phyloP scores from a whole-genome alignment of 352 stramenopile species.

The Thalassiosira tumida region DNA sequence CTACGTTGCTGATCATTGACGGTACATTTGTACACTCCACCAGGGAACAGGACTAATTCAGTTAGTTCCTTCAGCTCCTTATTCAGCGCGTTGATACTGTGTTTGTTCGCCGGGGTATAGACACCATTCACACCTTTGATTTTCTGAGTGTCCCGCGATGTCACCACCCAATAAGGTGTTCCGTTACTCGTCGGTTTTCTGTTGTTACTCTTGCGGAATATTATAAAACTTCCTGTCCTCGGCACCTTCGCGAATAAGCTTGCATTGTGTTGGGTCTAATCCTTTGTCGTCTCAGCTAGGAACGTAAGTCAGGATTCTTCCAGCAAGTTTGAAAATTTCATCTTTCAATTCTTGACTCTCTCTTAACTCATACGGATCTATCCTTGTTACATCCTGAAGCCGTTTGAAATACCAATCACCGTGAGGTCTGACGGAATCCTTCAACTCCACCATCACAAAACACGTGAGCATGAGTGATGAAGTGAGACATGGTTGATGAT shows the following conservation, averaged over 20 bases:
- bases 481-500: constrained; percentile 18
- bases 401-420: constrained; percentile 17
- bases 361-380: constrained; percentile 25
- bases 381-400: constrained; percentile 40
- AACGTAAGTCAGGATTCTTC: constrained; percentile 24
- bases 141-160: neutral
- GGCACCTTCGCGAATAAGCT: neutral
- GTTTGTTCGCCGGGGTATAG: neutral
- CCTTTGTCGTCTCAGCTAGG: constrained; percentile 3
- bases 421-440: constrained; percentile 51
- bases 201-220: neutral
- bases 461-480: constrained; percentile 43
- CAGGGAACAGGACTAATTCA: neutral
- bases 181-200: neutral
- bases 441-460: constrained; percentile 51
- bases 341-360: neutral
- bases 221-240: constrained; percentile 8
- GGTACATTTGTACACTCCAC: neutral
- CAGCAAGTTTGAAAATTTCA: constrained; percentile 6
- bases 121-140: neutral
- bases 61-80: constrained; percentile 1
- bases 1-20: neutral
- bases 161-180: neutral
- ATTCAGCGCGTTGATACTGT: neutral
- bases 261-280: constrained; percentile 11